phyloP scores from a whole-genome alignment of 2,329 filamentous ascomycete genomes.

The Fusarium pilosicola region DNA sequence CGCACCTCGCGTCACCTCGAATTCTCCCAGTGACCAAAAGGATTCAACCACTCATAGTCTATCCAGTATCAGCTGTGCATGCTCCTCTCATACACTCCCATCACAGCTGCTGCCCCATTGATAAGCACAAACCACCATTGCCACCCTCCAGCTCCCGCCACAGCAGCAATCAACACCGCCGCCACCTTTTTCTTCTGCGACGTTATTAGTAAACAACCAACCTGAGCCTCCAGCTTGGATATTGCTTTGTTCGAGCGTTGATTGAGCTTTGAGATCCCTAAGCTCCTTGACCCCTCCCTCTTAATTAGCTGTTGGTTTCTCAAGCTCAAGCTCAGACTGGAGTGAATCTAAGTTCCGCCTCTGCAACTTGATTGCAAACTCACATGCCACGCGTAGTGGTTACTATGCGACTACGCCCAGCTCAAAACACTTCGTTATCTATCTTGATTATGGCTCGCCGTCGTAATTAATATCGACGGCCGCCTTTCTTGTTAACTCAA shows the following conservation, averaged over 20 bases:
- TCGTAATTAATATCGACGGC: slow-evolving; percentile 42
- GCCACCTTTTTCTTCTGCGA: slow-evolving; percentile 15
- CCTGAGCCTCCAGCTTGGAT: not conserved
- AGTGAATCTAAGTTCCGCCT: slow-evolving; percentile 4
- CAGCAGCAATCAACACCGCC: slow-evolving; percentile 27
- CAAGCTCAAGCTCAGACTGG: slow-evolving; percentile 14
- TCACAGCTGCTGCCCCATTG: not conserved
- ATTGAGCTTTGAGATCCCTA: not conserved
- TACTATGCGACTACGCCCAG: slow-evolving; percentile 45
- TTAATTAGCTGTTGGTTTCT: not conserved
- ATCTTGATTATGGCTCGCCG: slow-evolving; percentile 41
- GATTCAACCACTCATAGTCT: not conserved
- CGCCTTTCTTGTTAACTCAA: slow-evolving; percentile 23
- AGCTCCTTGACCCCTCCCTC: slow-evolving; percentile 1
- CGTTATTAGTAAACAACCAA: slow-evolving; percentile 14
- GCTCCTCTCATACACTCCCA: not conserved
- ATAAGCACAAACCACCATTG: slow-evolving; percentile 8
- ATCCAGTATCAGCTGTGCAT: slow-evolving; percentile 15
- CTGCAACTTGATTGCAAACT: slow-evolving; percentile 35
- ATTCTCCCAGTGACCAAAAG: slow-evolving; percentile 14
- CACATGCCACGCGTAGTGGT: slow-evolving; percentile 43
- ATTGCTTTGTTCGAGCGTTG: slow-evolving; percentile 12
- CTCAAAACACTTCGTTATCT: slow-evolving; percentile 29
- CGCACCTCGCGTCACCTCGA: slow-evolving; percentile 5
- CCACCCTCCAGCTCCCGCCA: slow-evolving; percentile 34